These are phyloP conservation scores for Pichia membranifaciens DNA, from an alignment of 805 yeast species.

Conservation along the genomic window DNA sequence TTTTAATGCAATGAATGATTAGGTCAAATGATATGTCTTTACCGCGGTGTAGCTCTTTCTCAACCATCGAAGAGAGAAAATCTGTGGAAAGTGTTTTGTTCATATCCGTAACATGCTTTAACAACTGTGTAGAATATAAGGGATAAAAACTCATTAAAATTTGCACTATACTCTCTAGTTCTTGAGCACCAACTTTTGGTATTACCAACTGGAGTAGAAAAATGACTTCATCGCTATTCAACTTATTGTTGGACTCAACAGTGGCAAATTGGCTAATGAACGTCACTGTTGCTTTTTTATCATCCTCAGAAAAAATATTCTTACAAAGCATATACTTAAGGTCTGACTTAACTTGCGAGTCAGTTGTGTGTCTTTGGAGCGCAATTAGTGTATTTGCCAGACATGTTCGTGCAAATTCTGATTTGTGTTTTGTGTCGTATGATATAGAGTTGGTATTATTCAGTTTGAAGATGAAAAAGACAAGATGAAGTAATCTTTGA, in stretches of 20 bases:
- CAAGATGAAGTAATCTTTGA: constrained; percentile 6
- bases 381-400: constrained; percentile 20
- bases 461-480: constrained; percentile 18
- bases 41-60: constrained; percentile 21
- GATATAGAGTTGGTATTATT: constrained; percentile 21
- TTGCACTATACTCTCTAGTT: constrained; percentile 46
- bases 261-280: constrained; percentile 31
- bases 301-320: constrained; percentile 27
- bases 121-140: constrained; percentile 35
- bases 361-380: neutral
- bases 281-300: constrained; percentile 20
- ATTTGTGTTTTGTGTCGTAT: constrained; percentile 24
- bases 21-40: constrained; percentile 35
- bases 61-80: constrained; percentile 41
- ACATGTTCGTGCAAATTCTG: constrained; percentile 23
- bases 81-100: constrained; percentile 50
- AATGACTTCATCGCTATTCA: constrained; percentile 23
- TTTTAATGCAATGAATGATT: constrained; percentile 40
- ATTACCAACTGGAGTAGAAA: constrained; percentile 29
- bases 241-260: constrained; percentile 11
- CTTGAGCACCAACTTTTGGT: constrained; percentile 30
- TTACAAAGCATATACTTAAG: constrained; percentile 21
- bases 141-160: constrained; percentile 36
- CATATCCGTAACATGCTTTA: constrained; percentile 41
- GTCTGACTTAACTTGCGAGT: neutral